Evolutionary conservation across 1,284 basidiomycete species (phyloP), one percentile per base, ranked within the genome.

Genomic region (Cryptococcus sp.): DNA sequence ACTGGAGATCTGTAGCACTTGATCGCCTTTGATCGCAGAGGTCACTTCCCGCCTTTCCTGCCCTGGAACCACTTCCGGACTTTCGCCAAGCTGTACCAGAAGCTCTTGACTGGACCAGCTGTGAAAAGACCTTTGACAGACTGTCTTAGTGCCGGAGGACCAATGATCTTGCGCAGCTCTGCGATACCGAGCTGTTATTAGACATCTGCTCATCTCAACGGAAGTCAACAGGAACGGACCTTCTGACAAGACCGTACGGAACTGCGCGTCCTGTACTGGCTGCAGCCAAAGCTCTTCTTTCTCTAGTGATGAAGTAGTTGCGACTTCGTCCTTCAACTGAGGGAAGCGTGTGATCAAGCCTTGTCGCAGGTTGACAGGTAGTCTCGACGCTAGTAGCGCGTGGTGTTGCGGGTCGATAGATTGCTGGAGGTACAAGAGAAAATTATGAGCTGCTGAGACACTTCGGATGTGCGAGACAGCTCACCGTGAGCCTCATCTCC

Each of bases 101-200:
- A 62, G 70, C 89, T 91, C 82, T 93, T 93, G 47, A 83, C 80
- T 7, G 89, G 69, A 0, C 93, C 93, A 5, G 91, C 90, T 55
- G 88, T 93, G 19, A 90, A 83, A 53, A 96, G 73, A 8, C 93
- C 93, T 78, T 96, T 97, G 64, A 90, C 67, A 7, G 88, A 85
- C 79, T 97, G 93, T 13, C 90, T 82, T 4, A 90, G 85, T 11
- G 93, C 91, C 5, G 93, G 91, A 59, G 85, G 83, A 61, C 86
- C 83, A 52, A 96, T 92, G 70, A 94, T 93, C 25, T 80, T 78
- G 42, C 82, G 78, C 80, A 92, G 85, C 78, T 91, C 90, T 91
- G 67, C 13, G 54, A 15, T 27, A 20, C 17, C 39, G 19, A 15
- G 16, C 38, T 19, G 19, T 7, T 17, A 47, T 38, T n/a, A 43